A percentile compares a stretch with the other conserved stretches of the same genome.
Evolutionary conservation across 1,284 basidiomycete species (phyloP).

Genomic region (Volvariella surrecta): DNA sequence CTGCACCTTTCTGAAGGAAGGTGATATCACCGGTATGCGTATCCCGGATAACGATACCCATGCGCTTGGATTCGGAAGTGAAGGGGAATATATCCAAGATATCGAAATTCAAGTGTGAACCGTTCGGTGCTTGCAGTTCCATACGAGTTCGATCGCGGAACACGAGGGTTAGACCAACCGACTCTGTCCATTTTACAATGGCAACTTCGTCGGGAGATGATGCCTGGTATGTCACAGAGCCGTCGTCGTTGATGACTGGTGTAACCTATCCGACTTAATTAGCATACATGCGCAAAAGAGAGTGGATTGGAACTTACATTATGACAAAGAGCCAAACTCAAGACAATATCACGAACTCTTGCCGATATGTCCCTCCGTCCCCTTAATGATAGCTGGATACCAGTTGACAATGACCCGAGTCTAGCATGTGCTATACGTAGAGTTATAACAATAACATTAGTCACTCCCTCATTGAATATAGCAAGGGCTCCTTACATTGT

Average conservation of each 20-base stretch:
- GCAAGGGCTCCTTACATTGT: constrained; percentile 23
- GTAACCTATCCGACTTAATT: constrained; percentile 62
- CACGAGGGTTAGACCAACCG: constrained; percentile 83
- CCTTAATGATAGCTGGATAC: constrained; percentile 71
- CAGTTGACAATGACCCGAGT: constrained; percentile 53
- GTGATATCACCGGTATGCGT: constrained; percentile 65
- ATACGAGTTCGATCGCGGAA: constrained; percentile 87
- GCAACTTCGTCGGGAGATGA: constrained; percentile 99
- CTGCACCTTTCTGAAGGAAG: constrained; percentile 96
- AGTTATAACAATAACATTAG: constrained; percentile 4
- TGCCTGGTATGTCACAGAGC: constrained; percentile 92
- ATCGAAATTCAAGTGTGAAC: constrained; percentile 63
- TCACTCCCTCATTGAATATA: background rate
- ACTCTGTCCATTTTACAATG: constrained; percentile 97
- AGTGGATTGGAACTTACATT: constrained; percentile 58
- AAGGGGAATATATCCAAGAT: constrained; percentile 96
- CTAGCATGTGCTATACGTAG: constrained; percentile 30
- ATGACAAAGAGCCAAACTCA: constrained; percentile 92
- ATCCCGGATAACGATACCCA: constrained; percentile 95
- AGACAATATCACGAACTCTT: constrained; percentile 88
- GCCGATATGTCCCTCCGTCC: constrained; percentile 94
- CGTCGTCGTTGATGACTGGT: constrained; percentile 91
- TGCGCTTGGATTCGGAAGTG: constrained; percentile 97
- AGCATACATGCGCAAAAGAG: background rate
- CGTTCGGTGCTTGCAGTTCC: constrained; percentile 64